Conservation (phyloP, 202 grass and related monocot genomes). For the Panicum hallii region DNA sequence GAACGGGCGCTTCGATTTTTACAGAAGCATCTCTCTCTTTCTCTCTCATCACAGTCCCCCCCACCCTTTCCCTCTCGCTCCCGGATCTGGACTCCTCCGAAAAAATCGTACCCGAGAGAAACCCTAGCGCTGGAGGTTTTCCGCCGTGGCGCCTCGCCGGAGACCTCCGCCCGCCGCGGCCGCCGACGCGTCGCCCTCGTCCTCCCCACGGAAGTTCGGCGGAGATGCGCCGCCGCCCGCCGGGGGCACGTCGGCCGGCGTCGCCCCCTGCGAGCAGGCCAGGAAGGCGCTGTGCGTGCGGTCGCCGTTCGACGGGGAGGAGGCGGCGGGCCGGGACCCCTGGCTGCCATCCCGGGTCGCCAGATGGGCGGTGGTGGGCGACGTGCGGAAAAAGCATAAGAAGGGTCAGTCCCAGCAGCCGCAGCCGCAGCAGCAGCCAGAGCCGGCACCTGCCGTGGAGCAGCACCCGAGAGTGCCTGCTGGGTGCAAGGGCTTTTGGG, state of each 20-base stretch:
- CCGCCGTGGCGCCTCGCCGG: slow-evolving; percentile 57
- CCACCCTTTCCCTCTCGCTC: neutral
- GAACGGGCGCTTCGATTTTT: slow-evolving; percentile 51
- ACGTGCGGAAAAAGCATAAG: slow-evolving; percentile 72
- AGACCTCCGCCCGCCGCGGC: slow-evolving; percentile 49
- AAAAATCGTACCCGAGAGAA: slow-evolving; percentile 71
- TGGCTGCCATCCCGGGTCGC: slow-evolving; percentile 66
- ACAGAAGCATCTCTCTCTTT: slow-evolving; percentile 23
- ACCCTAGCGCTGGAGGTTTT: slow-evolving; percentile 87
- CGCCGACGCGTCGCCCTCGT: slow-evolving; percentile 14
- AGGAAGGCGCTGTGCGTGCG: slow-evolving; percentile 75
- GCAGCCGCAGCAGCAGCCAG: slow-evolving; percentile 27
- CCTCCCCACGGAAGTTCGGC: slow-evolving; percentile 43
- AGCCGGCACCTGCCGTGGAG: slow-evolving; percentile 27
- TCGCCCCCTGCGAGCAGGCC: slow-evolving; percentile 66
- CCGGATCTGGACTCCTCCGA: slow-evolving; percentile 56
- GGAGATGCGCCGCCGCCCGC: slow-evolving; percentile 44
- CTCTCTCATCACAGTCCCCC: slow-evolving; percentile 26
- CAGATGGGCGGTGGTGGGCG: slow-evolving; percentile 60
- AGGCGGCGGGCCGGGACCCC: slow-evolving; percentile 53
- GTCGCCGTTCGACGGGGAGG: slow-evolving; percentile 85
- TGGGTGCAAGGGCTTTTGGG: slow-evolving; percentile 59
- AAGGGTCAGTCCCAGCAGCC: slow-evolving; percentile 47
- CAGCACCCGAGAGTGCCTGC: slow-evolving; percentile 37
- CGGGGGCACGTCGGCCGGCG: slow-evolving; percentile 42